Evolutionary conservation across 163 green algal genomes (phyloP).

Genomic region (Scenedesmus sp.): DNA sequence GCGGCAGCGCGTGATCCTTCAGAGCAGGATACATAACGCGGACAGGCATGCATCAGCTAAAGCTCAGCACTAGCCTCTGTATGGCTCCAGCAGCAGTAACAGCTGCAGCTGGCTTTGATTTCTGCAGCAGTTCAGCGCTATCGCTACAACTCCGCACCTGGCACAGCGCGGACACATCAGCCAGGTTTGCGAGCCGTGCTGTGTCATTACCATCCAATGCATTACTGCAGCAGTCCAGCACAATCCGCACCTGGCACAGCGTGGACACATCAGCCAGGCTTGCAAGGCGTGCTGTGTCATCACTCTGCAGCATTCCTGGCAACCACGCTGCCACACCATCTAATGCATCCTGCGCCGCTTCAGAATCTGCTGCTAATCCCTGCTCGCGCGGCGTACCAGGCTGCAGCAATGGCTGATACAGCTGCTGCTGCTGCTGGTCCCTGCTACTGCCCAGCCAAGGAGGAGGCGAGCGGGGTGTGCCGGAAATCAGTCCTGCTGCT

Average conservation of each 20-base stretch:
- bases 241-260: neutral
- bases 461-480: neutral
- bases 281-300: neutral
- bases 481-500: neutral
- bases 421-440: neutral
- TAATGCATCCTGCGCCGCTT: too few species aligned
- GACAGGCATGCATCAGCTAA: too few species aligned
- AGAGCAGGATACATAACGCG: too few species aligned
- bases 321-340: neutral
- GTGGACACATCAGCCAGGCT: neutral
- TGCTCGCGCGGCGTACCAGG: neutral
- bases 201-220: neutral
- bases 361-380: neutral
- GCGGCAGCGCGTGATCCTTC: neutral
- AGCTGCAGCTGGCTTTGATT: too few species aligned
- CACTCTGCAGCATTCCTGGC: neutral
- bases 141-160: neutral
- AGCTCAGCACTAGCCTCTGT: too few species aligned
- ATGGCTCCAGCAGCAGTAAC: too few species aligned
- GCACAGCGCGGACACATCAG: neutral
- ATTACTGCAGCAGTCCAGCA: neutral
- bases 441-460: neutral
- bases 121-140: neutral
- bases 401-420: neutral
- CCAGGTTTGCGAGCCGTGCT: neutral